These are phyloP conservation scores for Shiraia sp. DNA, from an alignment of 2,329 filamentous ascomycete genomes.

Conservation along the genomic window DNA sequence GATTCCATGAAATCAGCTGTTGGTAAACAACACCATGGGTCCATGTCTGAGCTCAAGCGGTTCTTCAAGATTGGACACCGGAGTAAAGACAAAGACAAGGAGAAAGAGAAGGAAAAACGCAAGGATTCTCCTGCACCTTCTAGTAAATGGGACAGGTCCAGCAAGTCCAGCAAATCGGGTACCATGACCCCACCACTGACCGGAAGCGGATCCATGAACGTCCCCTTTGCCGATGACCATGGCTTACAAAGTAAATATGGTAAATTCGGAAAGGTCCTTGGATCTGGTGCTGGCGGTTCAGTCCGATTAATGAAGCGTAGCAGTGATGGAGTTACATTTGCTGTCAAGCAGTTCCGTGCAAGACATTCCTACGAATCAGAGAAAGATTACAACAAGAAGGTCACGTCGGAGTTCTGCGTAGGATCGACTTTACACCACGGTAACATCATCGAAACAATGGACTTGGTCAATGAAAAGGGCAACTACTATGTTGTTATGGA, in stretches of 20 bases:
- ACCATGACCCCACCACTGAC: slow-evolving; percentile 44
- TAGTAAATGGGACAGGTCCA: slow-evolving; percentile 55
- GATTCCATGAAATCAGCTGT: slow-evolving; percentile 24
- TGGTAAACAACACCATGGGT: slow-evolving; percentile 62
- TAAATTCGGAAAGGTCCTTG: slow-evolving; percentile 91
- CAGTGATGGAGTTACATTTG: slow-evolving; percentile 91
- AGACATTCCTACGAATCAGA: slow-evolving; percentile 92
- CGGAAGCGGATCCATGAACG: slow-evolving; percentile 40
- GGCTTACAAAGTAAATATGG: slow-evolving; percentile 90
- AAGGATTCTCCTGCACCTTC: slow-evolving; percentile 66
- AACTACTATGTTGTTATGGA: slow-evolving; percentile 99
- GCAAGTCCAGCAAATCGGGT: slow-evolving; percentile 50
- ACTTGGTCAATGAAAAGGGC: slow-evolving; percentile 91
- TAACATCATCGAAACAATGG: slow-evolving; percentile 97
- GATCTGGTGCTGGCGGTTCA: slow-evolving; percentile 91
- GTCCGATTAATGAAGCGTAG: slow-evolving; percentile 92
- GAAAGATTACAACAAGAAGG: slow-evolving; percentile 95
- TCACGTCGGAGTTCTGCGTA: slow-evolving; percentile 97
- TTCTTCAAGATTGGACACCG: slow-evolving; percentile 82
- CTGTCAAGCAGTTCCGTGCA: slow-evolving; percentile 94
- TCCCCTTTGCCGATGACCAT: slow-evolving; percentile 94
- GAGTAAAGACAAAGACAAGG: slow-evolving; percentile 59
- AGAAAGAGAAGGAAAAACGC: slow-evolving; percentile 51
- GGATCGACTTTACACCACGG: slow-evolving; percentile 96
- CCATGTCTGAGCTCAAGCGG: slow-evolving; percentile 94